Evolutionary conservation across 371 early-diverging fungal genomes (phyloP), one percentile per base, ranked within the genome.

Genomic region (Apophysomyces sp.): DNA sequence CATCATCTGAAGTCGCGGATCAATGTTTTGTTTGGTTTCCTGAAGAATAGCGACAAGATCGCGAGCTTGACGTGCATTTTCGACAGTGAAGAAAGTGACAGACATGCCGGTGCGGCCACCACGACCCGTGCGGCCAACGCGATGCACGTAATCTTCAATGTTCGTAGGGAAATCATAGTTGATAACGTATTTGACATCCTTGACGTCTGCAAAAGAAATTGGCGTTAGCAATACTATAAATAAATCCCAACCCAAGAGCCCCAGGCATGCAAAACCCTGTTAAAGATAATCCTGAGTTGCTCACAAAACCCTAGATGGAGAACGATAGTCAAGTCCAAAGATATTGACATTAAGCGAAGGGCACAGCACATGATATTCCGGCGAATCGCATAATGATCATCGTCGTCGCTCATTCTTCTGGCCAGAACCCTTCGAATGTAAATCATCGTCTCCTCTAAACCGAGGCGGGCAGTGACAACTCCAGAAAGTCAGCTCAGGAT

Each of bases 61-160:
- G 66, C 87, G 85, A 49, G 99, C 95, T 69, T 91, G 89, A 66
- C 90, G 90, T 56, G 86, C 84, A 79, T 99, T 97, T 24, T 94
- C 97, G 40, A 86, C 74, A 1, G 99, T 96, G 80, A 99, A 98
- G 88, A 97, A 99, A 18, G 99, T 98, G 74, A 94, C 86, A 16
- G 99, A 89, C 12, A 93, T 86, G 31, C 99, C 99, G n/a, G 90
- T 91, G 51, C 88, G 87, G 24, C 92, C 94, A 60, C 97, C 98
- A 86, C 99, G 97, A 68, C 99, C 99, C 27, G 99, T 99, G 83
- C 99, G 91, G 60, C 99, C 99, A 63, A 99, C 98, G 68, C 99
- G 92, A 80, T 99, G 99, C 34, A 98, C 94, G 76, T 97, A 99
- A 73, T 95, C 96, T 62, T 94, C 94, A 69, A 92, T 90, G 75